These are phyloP conservation scores for Berberis vulgaris DNA, from an alignment of 164 flowering plant species.

Conservation along the genomic window DNA sequence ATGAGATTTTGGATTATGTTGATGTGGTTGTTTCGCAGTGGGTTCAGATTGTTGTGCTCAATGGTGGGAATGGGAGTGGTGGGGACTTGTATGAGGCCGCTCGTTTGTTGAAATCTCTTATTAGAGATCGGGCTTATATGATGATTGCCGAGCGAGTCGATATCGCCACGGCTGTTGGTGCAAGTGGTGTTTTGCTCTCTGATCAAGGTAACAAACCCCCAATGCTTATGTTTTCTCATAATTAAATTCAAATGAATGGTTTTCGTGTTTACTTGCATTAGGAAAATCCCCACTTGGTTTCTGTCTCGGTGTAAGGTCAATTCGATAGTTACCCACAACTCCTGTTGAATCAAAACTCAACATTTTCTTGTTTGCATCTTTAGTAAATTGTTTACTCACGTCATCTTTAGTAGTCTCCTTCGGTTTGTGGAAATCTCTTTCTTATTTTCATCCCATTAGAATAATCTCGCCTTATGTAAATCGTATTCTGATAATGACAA, in stretches of 20 bases:
- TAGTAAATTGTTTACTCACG: too few relatives aligned
- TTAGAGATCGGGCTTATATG: constrained; percentile 69
- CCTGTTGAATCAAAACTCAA: too few relatives aligned
- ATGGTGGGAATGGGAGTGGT: constrained; percentile 41
- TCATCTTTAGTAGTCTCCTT: too few relatives aligned
- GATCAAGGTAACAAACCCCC: constrained; percentile 60
- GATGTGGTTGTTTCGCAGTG: constrained; percentile 54
- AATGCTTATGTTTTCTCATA: neutral
- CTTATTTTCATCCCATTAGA: too few relatives aligned
- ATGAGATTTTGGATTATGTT: constrained; percentile 31
- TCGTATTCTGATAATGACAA: too few relatives aligned
- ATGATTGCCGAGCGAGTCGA: constrained; percentile 81
- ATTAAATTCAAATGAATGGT: neutral
- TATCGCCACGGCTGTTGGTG: constrained; percentile 81
- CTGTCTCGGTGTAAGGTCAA: too few relatives aligned
- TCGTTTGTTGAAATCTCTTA: constrained; percentile 59
- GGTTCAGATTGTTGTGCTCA: constrained; percentile 66
- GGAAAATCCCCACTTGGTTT: too few relatives aligned
- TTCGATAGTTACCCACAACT: too few relatives aligned
- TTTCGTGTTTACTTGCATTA: neutral
- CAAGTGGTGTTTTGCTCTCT: constrained; percentile 85
- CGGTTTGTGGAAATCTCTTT: too few relatives aligned
- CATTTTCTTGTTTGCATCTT: too few relatives aligned
- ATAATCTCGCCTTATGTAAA: too few relatives aligned
- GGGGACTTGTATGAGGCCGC: constrained; percentile 80